Percentiles rank a stretch among this genome's conserved stretches.
These are phyloP conservation scores for Fraxinus cuspidata DNA, from an alignment of 257 asterid species.

Conservation along the genomic window DNA sequence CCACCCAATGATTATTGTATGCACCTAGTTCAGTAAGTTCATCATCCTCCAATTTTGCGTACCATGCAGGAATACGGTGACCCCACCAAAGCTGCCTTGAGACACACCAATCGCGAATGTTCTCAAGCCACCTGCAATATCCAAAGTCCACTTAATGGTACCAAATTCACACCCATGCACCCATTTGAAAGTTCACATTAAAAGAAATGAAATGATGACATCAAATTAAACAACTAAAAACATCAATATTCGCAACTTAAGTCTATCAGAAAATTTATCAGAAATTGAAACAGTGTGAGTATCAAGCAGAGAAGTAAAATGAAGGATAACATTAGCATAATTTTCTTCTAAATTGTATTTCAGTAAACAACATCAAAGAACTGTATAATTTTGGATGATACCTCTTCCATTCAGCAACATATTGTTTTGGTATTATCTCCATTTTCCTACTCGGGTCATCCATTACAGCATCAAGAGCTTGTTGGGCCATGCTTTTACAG, in stretches of 20 bases:
- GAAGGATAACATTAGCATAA: neutral
- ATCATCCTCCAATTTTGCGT: slow-evolving; percentile 69
- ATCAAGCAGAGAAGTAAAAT: neutral
- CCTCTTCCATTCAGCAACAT: slow-evolving; percentile 88
- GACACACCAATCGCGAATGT: slow-evolving; percentile 96
- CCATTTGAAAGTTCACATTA: neutral
- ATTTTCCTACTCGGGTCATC: slow-evolving; percentile 56
- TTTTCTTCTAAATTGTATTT: slow-evolving; percentile 9
- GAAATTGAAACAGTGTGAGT: neutral
- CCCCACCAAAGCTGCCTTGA: slow-evolving; percentile 99
- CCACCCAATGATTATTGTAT: slow-evolving; percentile 74
- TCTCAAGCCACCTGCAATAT: slow-evolving; percentile 90
- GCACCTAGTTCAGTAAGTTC: slow-evolving; percentile 70
- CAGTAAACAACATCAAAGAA: slow-evolving; percentile 1
- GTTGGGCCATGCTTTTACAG: slow-evolving; percentile 75
- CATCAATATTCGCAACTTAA: neutral
- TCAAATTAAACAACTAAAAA: slow-evolving; percentile 4
- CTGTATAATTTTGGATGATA: slow-evolving; percentile 26
- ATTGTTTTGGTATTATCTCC: slow-evolving; percentile 83
- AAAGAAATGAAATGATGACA: slow-evolving; percentile 10
- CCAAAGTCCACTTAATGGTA: slow-evolving; percentile 18
- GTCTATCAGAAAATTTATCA: slow-evolving; percentile 12
- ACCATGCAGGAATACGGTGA: slow-evolving; percentile 95
- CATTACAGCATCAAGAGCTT: slow-evolving; percentile 81
- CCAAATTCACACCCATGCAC: slow-evolving; percentile 1